These are phyloP conservation scores for Glycyrrhiza uralensis DNA, from an alignment of 306 rosid genomes.

Conservation along the genomic window DNA sequence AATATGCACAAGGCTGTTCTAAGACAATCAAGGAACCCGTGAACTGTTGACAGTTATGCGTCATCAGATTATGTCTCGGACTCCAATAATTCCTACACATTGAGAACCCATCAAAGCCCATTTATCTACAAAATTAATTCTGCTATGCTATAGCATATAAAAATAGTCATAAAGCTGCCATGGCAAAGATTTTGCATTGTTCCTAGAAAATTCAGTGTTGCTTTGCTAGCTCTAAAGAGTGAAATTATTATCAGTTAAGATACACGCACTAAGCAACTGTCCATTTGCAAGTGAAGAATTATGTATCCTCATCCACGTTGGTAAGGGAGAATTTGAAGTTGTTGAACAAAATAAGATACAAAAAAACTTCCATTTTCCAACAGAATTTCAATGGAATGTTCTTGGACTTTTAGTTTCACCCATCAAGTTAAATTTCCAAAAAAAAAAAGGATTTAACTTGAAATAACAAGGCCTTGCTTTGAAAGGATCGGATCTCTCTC, in stretches of 20 bases:
- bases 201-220: neutral
- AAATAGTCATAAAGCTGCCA: neutral
- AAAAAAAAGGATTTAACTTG: neutral
- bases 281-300: neutral
- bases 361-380: neutral
- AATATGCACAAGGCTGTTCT: neutral
- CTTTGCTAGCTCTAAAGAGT: neutral
- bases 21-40: neutral
- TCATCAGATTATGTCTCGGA: neutral
- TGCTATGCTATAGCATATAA: neutral
- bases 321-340: neutral
- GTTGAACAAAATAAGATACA: neutral
- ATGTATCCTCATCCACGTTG: neutral
- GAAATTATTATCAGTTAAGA: neutral
- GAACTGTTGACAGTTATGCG: conserved; percentile 2
- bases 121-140: neutral
- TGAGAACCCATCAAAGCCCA: neutral
- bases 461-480: neutral
- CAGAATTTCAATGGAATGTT: neutral
- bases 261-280: neutral
- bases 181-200: neutral
- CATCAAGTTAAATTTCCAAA: neutral
- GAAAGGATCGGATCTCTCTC: neutral
- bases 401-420: neutral
- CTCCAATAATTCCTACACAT: conserved; percentile 13